phyloP scores from a whole-genome alignment of 768 basidiomycete genomes.

The Termitomyces sp. region DNA sequence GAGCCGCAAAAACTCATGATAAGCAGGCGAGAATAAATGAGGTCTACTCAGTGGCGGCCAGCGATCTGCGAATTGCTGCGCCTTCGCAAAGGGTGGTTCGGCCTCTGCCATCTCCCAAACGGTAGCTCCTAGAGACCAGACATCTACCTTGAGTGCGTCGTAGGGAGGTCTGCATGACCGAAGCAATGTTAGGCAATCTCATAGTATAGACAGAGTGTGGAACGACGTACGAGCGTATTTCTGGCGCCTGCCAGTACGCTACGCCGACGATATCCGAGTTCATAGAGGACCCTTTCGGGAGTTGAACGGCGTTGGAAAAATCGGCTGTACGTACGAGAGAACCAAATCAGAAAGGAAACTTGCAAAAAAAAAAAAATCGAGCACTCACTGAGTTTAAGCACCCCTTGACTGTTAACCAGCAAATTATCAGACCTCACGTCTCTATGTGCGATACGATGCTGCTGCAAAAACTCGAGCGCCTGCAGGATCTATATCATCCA shows the following conservation, averaged over 20 bases:
- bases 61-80: slow-evolving; percentile 49
- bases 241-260: slow-evolving; percentile 82
- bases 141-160: slow-evolving; percentile 68
- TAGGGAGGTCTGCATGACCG: slow-evolving; percentile 60
- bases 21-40: slow-evolving; percentile 56
- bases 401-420: slow-evolving; percentile 59
- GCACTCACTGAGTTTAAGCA: slow-evolving; percentile 68
- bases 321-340: slow-evolving; percentile 45
- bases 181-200: neutral
- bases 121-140: slow-evolving; percentile 81
- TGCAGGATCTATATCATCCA: slow-evolving; percentile 63
- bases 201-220: neutral
- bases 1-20: slow-evolving; percentile 65
- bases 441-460: slow-evolving; percentile 68
- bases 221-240: slow-evolving; percentile 58
- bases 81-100: slow-evolving; percentile 64
- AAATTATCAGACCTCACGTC: slow-evolving; percentile 84
- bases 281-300: slow-evolving; percentile 44
- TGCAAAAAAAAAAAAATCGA: no score
- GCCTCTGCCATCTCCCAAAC: slow-evolving; percentile 80
- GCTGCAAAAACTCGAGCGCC: slow-evolving; percentile 62
- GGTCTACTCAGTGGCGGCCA: slow-evolving; percentile 62
- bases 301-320: slow-evolving; percentile 70
- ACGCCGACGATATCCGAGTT: slow-evolving; percentile 63
- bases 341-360: neutral